Evolutionary conservation across 306 rosid genomes (phyloP).

Genomic region (Prunus campanulata): DNA sequence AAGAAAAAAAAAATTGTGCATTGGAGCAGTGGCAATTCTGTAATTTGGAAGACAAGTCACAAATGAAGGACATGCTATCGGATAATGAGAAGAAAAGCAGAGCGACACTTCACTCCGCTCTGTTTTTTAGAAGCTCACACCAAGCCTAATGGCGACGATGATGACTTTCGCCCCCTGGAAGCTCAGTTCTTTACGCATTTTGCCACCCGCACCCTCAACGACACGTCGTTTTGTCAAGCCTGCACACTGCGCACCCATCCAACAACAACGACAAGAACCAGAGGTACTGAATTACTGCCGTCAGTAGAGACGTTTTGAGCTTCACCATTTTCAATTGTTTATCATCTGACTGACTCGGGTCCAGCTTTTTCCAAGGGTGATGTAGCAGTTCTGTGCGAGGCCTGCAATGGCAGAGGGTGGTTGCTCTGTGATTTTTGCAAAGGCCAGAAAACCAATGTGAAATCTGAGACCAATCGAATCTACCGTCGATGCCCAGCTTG

Average conservation of each 20-base stretch:
- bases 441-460: slow-evolving; percentile 82
- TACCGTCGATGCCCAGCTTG: slow-evolving; percentile 92
- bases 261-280: slow-evolving; percentile 25
- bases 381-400: slow-evolving; percentile 56
- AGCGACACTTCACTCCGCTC: background rate
- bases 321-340: background rate
- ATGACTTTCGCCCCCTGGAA: slow-evolving; percentile 22
- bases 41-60: background rate
- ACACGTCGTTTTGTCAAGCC: slow-evolving; percentile 32
- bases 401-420: slow-evolving; percentile 89
- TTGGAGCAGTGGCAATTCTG: slow-evolving; percentile 21
- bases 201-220: slow-evolving; percentile 5
- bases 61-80: background rate
- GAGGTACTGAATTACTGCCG: slow-evolving; percentile 23
- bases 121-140: background rate
- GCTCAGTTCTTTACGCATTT: background rate
- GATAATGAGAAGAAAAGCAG: slow-evolving; percentile 14
- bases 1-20: too few relatives aligned
- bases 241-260: slow-evolving; percentile 38
- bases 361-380: slow-evolving; percentile 46
- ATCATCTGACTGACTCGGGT: slow-evolving; percentile 13
- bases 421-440: slow-evolving; percentile 71
- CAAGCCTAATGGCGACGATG: slow-evolving; percentile 35
- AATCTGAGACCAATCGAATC: slow-evolving; percentile 60
- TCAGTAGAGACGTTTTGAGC: background rate